Evolutionary conservation across 2,329 filamentous ascomycete species (phyloP).

Genomic region (Epichloe gansuensis): DNA sequence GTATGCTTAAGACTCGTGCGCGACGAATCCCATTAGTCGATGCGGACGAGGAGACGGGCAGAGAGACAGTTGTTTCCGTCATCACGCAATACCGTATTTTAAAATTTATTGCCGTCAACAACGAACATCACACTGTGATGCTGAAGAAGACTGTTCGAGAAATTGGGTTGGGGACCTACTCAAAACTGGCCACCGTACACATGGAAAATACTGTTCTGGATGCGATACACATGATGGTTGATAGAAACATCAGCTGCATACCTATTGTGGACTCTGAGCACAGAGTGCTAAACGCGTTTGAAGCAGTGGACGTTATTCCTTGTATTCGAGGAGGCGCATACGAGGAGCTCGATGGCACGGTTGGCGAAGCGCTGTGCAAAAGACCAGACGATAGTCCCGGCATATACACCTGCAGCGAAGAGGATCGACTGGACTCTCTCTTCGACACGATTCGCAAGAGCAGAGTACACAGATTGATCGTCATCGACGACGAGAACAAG

Average conservation of each 20-base stretch:
- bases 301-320: constrained; percentile 92
- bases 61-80: constrained; percentile 89
- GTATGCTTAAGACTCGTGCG: constrained; percentile 87
- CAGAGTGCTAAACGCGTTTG: constrained; percentile 86
- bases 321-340: constrained; percentile 90
- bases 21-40: constrained; percentile 90
- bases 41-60: constrained; percentile 82
- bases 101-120: constrained; percentile 96
- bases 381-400: constrained; percentile 85
- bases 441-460: constrained; percentile 96
- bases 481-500: constrained; percentile 80
- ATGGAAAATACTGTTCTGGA: constrained; percentile 92
- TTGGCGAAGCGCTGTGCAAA: constrained; percentile 81
- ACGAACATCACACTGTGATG: constrained; percentile 70
- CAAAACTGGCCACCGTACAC: constrained; percentile 63
- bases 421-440: constrained; percentile 87
- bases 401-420: constrained; percentile 88
- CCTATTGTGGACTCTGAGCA: constrained; percentile 75
- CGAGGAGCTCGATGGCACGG: constrained; percentile 74
- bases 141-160: constrained; percentile 80
- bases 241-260: constrained; percentile 86
- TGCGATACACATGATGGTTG: constrained; percentile 86
- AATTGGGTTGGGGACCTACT: constrained; percentile 75
- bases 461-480: constrained; percentile 81
- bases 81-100: constrained; percentile 97